Evolutionary conservation across 805 yeast genomes (phyloP).

Genomic region (Candida tibetensis): DNA sequence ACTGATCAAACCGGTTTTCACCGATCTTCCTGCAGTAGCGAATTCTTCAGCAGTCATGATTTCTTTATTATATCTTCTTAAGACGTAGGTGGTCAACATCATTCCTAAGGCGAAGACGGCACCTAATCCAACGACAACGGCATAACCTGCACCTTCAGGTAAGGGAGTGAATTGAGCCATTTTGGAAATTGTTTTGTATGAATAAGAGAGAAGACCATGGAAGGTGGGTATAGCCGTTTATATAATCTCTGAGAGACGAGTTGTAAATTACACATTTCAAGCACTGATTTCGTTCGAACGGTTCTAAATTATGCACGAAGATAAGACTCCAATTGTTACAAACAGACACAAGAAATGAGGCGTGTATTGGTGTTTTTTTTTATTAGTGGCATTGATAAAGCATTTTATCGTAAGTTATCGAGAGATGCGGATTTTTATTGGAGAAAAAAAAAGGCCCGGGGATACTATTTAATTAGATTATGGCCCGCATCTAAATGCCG

Average conservation of each 20-base stretch:
- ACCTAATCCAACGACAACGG: constrained; percentile 86
- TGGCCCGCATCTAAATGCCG: too few relatives aligned
- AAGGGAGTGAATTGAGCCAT: constrained; percentile 31
- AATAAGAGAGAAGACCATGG: background rate
- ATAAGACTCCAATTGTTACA: too few relatives aligned
- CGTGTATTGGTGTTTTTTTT: too few relatives aligned
- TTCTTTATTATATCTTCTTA: constrained; percentile 79
- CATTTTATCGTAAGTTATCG: too few relatives aligned
- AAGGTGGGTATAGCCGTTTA: background rate
- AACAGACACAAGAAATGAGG: too few relatives aligned
- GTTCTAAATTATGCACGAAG: too few relatives aligned
- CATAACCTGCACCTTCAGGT: constrained; percentile 83
- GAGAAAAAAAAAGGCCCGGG: too few relatives aligned
- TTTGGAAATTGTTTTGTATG: constrained; percentile 14
- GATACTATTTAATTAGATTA: too few relatives aligned
- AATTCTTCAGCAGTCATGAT: constrained; percentile 91
- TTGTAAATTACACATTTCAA: background rate
- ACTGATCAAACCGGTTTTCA: constrained; percentile 78
- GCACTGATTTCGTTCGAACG: too few relatives aligned
- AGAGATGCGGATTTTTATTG: too few relatives aligned
- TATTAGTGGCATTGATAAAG: too few relatives aligned
- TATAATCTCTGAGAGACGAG: background rate
- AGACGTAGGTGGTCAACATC: constrained; percentile 68
- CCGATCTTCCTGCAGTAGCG: constrained; percentile 88
- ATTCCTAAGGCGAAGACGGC: constrained; percentile 73